Evolutionary conservation across 2,329 filamentous ascomycete species (phyloP).

Genomic region (Calonectria leucothoes): DNA sequence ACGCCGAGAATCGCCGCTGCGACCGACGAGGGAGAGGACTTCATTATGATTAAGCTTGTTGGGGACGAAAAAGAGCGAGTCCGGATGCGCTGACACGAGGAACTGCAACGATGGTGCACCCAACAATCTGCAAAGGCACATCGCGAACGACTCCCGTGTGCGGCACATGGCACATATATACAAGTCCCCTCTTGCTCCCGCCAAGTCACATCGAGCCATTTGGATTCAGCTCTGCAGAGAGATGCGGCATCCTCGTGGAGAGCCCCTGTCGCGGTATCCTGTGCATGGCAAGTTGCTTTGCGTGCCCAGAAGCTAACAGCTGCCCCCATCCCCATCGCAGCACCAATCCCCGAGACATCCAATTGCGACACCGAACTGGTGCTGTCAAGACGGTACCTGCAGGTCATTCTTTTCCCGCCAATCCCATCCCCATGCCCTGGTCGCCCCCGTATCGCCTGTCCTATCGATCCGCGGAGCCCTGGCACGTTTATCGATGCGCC

Average conservation of each 20-base stretch:
- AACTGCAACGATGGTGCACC: background rate
- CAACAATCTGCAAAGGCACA: background rate
- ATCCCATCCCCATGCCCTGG: background rate
- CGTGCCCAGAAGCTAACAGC: background rate
- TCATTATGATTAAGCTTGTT: constrained; percentile 41
- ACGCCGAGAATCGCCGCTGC: constrained; percentile 42
- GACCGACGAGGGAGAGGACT: constrained; percentile 37
- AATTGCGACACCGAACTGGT: constrained; percentile 16
- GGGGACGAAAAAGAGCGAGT: background rate
- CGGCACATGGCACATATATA: constrained; percentile 10
- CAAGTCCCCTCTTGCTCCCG: background rate
- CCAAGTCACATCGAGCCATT: background rate
- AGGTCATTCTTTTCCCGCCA: constrained; percentile 7
- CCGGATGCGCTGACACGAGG: background rate
- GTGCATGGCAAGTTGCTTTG: background rate
- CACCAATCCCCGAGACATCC: constrained; percentile 13
- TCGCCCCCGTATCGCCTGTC: constrained; percentile 18
- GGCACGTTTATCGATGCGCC: constrained; percentile 42
- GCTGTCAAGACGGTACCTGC: background rate
- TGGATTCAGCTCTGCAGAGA: background rate
- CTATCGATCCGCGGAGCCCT: constrained; percentile 39
- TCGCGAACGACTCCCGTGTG: background rate
- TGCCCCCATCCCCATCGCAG: constrained; percentile 17
- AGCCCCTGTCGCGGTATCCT: background rate
- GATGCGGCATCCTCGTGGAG: background rate